phyloP scores from a whole-genome alignment of 441 rosid species.

The Biscutella auriculata region DNA sequence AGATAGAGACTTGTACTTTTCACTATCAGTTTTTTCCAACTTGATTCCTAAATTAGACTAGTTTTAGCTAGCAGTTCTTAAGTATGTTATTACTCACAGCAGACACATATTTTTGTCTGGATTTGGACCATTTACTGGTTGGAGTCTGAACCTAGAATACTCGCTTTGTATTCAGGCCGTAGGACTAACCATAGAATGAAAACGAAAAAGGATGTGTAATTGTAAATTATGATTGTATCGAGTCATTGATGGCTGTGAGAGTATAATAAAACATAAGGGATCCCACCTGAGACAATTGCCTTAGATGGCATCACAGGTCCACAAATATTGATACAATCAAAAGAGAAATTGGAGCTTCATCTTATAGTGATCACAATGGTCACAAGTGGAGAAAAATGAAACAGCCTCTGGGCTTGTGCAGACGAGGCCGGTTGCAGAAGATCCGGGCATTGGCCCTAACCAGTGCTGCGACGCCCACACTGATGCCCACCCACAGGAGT shows the following conservation, averaged over 20 bases:
- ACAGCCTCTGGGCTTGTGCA: constrained; percentile 70
- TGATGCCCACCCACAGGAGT: constrained; percentile 60
- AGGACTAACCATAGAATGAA: not conserved
- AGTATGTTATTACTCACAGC: no score
- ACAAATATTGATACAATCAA: constrained; percentile 3
- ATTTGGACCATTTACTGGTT: no score
- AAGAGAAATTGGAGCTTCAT: not conserved
- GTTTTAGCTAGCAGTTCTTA: no score
- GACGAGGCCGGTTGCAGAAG: constrained; percentile 92
- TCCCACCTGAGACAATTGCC: constrained; percentile 15
- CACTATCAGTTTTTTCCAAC: no score
- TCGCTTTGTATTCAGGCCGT: no score
- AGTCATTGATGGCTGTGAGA: not conserved
- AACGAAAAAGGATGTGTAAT: not conserved
- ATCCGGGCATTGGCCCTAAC: constrained; percentile 77
- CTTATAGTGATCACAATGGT: constrained; percentile 10
- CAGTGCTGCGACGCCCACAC: constrained; percentile 49
- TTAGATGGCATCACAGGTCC: constrained; percentile 11
- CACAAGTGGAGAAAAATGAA: constrained; percentile 9
- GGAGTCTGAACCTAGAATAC: no score
- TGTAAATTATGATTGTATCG: no score
- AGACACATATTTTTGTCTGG: no score
- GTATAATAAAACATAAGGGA: not conserved
- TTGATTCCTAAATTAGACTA: no score
- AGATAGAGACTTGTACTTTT: no score